A percentile compares a stretch with the other conserved stretches of the same genome.
Conservation (phyloP, 805 yeast species). For the Candida wancherniae region DNA sequence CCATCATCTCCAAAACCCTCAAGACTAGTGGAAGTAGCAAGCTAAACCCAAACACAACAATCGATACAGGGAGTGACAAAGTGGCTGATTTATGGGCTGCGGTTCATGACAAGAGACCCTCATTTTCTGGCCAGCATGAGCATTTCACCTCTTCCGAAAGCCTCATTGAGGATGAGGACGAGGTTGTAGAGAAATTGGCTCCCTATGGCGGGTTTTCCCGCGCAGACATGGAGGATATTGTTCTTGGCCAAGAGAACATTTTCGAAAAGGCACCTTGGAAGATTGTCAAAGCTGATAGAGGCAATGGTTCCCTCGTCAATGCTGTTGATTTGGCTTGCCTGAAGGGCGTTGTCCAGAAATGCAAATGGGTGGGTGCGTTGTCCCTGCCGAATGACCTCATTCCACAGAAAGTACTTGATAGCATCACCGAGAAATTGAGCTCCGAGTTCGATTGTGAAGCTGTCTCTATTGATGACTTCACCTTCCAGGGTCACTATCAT, state of each 20-base stretch:
- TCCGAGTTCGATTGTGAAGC: slow-evolving; percentile 55
- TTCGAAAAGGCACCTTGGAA: slow-evolving; percentile 68
- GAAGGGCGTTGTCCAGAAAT: slow-evolving; percentile 29
- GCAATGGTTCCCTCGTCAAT: slow-evolving; percentile 85
- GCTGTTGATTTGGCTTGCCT: slow-evolving; percentile 63
- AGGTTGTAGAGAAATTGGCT: slow-evolving; percentile 33
- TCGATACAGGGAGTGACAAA: slow-evolving; percentile 1
- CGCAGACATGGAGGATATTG: slow-evolving; percentile 48
- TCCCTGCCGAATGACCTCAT: slow-evolving; percentile 89
- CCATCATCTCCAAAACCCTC: no score
- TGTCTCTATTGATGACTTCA: slow-evolving; percentile 69
- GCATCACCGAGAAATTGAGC: slow-evolving; percentile 46
- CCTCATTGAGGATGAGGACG: slow-evolving; percentile 14
- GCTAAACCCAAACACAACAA: slow-evolving; percentile 2
- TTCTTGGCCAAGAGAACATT: slow-evolving; percentile 38
- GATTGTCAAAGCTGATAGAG: slow-evolving; percentile 62
- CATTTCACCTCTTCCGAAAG: slow-evolving; percentile 12
- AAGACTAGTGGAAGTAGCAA: slow-evolving; percentile 32
- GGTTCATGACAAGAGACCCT: no score
- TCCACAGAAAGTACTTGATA: slow-evolving; percentile 48
- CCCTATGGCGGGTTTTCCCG: slow-evolving; percentile 75
- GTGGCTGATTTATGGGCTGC: no score
- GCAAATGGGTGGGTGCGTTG: slow-evolving; percentile 82
- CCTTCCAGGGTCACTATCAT: slow-evolving; percentile 86
- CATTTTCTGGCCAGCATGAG: slow-evolving; percentile 7